Base-by-base conservation (phyloP, 179 eudicot genomes). In the Heliamphora pulchella region DNA sequence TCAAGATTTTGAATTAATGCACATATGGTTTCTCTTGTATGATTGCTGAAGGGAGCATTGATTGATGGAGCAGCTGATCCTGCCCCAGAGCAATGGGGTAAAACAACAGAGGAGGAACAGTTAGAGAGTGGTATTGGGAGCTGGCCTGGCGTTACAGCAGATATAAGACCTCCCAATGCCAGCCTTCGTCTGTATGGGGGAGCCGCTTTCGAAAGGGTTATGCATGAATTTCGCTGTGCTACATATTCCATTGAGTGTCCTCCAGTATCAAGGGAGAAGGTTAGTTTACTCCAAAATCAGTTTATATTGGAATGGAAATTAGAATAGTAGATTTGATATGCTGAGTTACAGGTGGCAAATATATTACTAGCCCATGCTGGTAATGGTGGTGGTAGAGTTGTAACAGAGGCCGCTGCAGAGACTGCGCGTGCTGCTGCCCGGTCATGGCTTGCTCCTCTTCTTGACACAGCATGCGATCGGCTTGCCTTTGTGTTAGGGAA, bases 21-120 rank as follows among this genome's bases (percentile, higher is more conserved):
- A 48, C 9, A 2, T n/a, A 31, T 67, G 75, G 75, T 55, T 78
- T 75, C 41, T 39, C 14, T 74, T 83, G 47, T 68, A 48, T 74
- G 68, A 75, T 84, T 77, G 20, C 57, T 86, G 63, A 84, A 96
- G 99, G 99, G 88, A 77, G 87, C 92, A 75, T 83, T 96, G 86
- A 91, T 96, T 74, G 94, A 92, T 78, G 99, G 99, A 83, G 97
- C 99, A 78, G 98, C 97, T 46, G 97, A 96, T 84, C 99, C 98
- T 47, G 86, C 93, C 71, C 99, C 99, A 61, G 97, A 94, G 84
- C 97, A 94, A 84, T 94, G 98, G 97, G 99, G 97, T 13, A 96
- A 87, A 88, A 92, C 99, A 84, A 91, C 98, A 70, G 91, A 91
- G 54, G 97, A 96, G 81, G 99, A 94, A 84, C 84, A 88, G 77